Conservation (phyloP, 495 filamentous ascomycete species). For the Penicillium antarcticum region DNA sequence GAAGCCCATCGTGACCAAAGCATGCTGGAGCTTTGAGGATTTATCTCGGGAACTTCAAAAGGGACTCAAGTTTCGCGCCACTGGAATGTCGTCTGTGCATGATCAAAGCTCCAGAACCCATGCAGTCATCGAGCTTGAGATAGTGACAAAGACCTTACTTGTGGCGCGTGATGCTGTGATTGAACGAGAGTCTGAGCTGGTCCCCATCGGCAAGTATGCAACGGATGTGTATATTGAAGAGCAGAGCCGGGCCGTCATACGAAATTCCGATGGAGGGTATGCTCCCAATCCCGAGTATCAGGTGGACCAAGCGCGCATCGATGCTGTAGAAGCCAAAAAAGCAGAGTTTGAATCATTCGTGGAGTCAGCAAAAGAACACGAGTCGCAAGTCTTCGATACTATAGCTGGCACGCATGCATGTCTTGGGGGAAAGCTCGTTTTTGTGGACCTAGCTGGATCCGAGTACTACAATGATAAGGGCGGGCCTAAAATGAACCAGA, state of each 20-base stretch:
- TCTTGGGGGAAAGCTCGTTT: slow-evolving; percentile 24
- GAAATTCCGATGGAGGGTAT: slow-evolving; percentile 12
- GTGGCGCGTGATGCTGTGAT: slow-evolving; percentile 16
- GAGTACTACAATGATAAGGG: too few species aligned
- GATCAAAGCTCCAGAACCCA: slow-evolving; percentile 28
- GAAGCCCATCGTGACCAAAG: slow-evolving; percentile 14
- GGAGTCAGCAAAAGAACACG: slow-evolving; percentile 13
- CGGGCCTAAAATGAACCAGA: too few species aligned
- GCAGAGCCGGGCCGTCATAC: slow-evolving; percentile 2
- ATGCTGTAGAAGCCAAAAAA: slow-evolving; percentile 22
- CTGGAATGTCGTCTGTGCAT: slow-evolving; percentile 21
- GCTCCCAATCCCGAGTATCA: slow-evolving; percentile 16
- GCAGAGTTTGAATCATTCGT: slow-evolving; percentile 18
- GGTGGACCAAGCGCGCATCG: slow-evolving; percentile 17
- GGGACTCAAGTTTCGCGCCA: slow-evolving; percentile 14
- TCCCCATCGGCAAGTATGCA: slow-evolving; percentile 23
- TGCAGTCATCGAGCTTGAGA: slow-evolving; percentile 23
- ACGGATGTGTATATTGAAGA: slow-evolving; percentile 26
- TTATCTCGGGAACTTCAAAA: slow-evolving; percentile 7
- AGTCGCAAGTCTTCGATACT: slow-evolving; percentile 1
- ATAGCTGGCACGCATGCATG: slow-evolving; percentile 5
- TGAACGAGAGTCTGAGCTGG: slow-evolving; percentile 22
- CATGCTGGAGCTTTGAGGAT: slow-evolving; percentile 25
- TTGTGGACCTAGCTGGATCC: slow-evolving; percentile 25
- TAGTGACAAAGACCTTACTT: slow-evolving; percentile 14